Base-by-base conservation (phyloP, 1,284 basidiomycete genomes). In the Irpex sp. region DNA sequence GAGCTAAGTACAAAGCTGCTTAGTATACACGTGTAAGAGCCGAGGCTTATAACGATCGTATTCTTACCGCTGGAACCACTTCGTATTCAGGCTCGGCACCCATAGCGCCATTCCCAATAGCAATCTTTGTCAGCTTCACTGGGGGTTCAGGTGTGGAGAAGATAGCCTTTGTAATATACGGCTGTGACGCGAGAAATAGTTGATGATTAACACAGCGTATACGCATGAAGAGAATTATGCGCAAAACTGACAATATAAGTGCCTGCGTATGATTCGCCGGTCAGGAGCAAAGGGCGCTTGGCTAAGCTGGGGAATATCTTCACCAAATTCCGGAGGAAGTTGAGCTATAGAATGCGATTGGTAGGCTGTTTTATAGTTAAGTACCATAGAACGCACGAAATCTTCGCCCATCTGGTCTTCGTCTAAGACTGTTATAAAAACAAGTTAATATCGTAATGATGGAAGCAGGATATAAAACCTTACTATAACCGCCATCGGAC, bases 61-160 rank as follows among this genome's bases (percentile, higher is more conserved):
- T 59, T 11, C 68, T 57, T 37, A 69, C 68, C 83, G 89, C 17
- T 84, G 88, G 70, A 77, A 86, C 0, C 83, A 67, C 63, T 61
- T 80, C 77, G 59, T 82, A 86, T 15, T 81, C 79, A 58, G 80
- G 77, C 37, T 71, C 76, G n/a, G 81, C 77, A 1, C 79, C 77
- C 35, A 88, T 78, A n/a, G 85, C 74, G 3, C 85, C 87, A 72
- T 90, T 86, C 15, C 88, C 89, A 53, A 90, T 89, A 13, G 81
- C 84, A 58, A 90, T 83, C 68, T 85, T 86, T 2, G 79, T 76
- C 50, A 90, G 77, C 4, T 82, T 84, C 39, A 90, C 85, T 3
- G 88, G 88, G 17, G 88, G 86, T 33, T 83, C 81, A 2, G 78
- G 67, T 69, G 82, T 79, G 49, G 78, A 78, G 67, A 89, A 88